Percentiles rank a stretch among this genome's conserved stretches.
phyloP scores from a whole-genome alignment of 257 asterid genomes.

The Leptodermis oblonga region DNA sequence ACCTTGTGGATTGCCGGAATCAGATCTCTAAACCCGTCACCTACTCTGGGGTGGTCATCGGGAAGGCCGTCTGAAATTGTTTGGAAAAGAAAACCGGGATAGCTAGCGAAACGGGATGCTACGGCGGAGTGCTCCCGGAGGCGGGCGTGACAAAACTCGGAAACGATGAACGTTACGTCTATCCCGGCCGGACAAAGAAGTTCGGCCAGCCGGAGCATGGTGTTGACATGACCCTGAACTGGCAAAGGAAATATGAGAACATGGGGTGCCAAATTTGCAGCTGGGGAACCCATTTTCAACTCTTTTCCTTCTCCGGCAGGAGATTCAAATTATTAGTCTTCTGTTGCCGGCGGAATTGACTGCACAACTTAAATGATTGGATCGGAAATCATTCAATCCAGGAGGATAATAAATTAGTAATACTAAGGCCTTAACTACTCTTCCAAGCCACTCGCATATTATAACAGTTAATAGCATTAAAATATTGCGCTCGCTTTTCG shows the following conservation, averaged over 20 bases:
- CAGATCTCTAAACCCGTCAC: constrained; percentile 19
- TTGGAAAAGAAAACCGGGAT: constrained; percentile 35
- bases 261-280: constrained; percentile 27
- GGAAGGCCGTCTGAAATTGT: constrained; percentile 49
- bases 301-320: too few relatives aligned
- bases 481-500: too few relatives aligned
- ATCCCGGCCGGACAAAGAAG: constrained; percentile 33
- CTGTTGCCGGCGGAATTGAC: too few relatives aligned
- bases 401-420: too few relatives aligned
- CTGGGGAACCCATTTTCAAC: constrained; percentile 26
- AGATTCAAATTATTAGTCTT: too few relatives aligned
- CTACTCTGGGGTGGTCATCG: constrained; percentile 42
- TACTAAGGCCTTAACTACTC: too few relatives aligned
- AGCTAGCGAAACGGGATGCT: constrained; percentile 22
- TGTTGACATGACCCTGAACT: constrained; percentile 39
- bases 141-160: constrained; percentile 37
- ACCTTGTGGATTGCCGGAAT: not conserved
- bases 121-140: constrained; percentile 30
- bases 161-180: constrained; percentile 34
- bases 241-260: constrained; percentile 49
- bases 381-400: too few relatives aligned
- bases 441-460: too few relatives aligned
- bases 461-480: too few relatives aligned
- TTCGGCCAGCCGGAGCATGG: constrained; percentile 49
- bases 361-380: too few relatives aligned